Conservation (phyloP, 2,329 filamentous ascomycete species). For the Diplodia scrobiculata region DNA sequence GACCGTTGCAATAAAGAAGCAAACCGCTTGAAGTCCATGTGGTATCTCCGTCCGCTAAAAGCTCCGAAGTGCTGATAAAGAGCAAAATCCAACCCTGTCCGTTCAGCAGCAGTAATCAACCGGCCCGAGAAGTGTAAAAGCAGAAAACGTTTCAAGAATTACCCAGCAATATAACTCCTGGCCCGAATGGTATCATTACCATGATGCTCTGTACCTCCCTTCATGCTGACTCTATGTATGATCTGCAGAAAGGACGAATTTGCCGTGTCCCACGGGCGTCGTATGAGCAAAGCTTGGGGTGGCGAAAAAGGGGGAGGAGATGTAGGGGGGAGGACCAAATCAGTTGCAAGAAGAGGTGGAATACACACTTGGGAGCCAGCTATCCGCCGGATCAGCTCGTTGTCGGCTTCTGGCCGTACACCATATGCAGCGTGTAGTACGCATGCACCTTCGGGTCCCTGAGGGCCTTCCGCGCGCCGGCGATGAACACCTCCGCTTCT, state of each 20-base stretch:
- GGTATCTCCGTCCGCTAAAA: slow-evolving; percentile 2
- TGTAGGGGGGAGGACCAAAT: not conserved
- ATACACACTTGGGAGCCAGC: not conserved
- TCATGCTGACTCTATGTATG: slow-evolving; percentile 17
- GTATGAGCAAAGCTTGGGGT: not conserved
- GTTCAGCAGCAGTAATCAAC: not conserved
- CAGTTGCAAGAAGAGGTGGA: not conserved
- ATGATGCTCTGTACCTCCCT: not conserved
- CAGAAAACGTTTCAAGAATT: not conserved
- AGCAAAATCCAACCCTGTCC: not conserved
- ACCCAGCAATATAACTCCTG: not conserved
- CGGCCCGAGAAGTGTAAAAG: not conserved
- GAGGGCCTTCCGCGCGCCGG: slow-evolving; percentile 42
- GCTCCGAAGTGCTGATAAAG: not conserved
- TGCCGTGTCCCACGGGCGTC: not conserved
- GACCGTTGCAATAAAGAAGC: not conserved
- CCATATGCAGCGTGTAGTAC: slow-evolving; percentile 33
- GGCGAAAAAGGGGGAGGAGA: not conserved
- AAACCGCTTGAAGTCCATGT: not conserved
- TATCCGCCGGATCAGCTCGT: not conserved
- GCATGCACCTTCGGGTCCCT: slow-evolving; percentile 42
- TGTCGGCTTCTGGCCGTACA: slow-evolving; percentile 17
- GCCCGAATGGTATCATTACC: not conserved
- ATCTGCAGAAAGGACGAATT: slow-evolving; percentile 10
- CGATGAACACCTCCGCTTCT: slow-evolving; percentile 39